Evolutionary conservation across 2,329 filamentous ascomycete species (phyloP), one percentile per base, ranked within the genome.

Genomic region (Alternaria triticimaculans): DNA sequence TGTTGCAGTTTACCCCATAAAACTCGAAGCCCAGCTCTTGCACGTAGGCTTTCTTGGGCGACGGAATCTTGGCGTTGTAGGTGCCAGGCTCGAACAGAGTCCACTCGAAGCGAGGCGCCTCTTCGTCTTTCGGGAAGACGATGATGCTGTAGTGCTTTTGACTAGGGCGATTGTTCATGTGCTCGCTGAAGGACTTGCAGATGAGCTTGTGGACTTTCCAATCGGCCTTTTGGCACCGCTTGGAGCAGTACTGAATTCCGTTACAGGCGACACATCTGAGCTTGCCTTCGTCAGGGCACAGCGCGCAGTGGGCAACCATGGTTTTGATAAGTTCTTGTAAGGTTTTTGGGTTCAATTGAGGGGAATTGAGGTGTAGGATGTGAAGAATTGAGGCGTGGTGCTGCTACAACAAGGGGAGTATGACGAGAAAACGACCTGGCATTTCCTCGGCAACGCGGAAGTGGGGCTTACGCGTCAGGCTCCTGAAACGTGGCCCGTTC

Each of bases 151-250:
- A 37, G 33, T 37, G 33, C 33, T 37, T 37, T 37, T 37, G 33
- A n/a, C 33, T 37, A 8, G 33, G 33, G 5, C 33, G 33, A 2
- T 37, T 37, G 15, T 37, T 37, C 33, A 37, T 37, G 33, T 37
- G 33, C 33, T 37, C 33, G 33, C 33, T 37, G 33, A 37, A 37
- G 8, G 33, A 37, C 8, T 37, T 58, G 68, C 72, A 75, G 28
- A 75, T 62, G 6, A 72, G 60, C 50, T 73, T 72, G 65, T 74
- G 70, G 6, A 65, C 41, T 6, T 64, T 48, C 73, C 71, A 73
- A 60, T 74, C 70, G 5, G 11, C 23, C 53, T 66, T 55, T 58
- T 74, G 73, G 30, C 72, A 76, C 20, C 59, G 60, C 25, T 37
- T 37, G 33, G 69, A 73, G 55, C 71, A 73, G 58, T 74, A 74